Conservation (phyloP, 306 rosid genomes). For the Acmispon strigosus region DNA sequence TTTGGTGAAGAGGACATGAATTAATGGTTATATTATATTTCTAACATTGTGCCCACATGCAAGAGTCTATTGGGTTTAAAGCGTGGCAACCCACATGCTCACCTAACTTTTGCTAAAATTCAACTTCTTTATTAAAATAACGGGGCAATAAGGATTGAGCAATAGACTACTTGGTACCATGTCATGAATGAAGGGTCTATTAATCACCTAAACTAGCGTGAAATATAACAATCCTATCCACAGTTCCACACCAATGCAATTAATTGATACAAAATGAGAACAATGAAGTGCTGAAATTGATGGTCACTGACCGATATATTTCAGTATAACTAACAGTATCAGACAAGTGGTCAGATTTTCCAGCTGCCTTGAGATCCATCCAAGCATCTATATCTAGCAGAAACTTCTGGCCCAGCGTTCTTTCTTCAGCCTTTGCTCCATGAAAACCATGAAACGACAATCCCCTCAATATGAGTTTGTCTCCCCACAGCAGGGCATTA, state of each 20-base stretch:
- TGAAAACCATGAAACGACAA: constrained; percentile 77
- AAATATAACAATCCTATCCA: too few relatives aligned
- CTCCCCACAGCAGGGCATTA: constrained; percentile 37
- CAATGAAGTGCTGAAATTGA: neutral
- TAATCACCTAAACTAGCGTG: too few relatives aligned
- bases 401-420: constrained; percentile 70
- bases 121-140: too few relatives aligned
- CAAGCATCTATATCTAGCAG: constrained; percentile 81
- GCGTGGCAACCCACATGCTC: too few relatives aligned
- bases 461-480: constrained; percentile 74
- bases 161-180: too few relatives aligned
- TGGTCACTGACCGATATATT: constrained; percentile 57
- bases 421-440: constrained; percentile 68
- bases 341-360: constrained; percentile 53
- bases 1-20: too few relatives aligned
- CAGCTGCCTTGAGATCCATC: constrained; percentile 83
- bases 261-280: neutral
- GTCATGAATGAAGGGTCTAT: too few relatives aligned
- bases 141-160: too few relatives aligned
- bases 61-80: too few relatives aligned
- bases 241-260: neutral
- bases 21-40: too few relatives aligned
- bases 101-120: too few relatives aligned
- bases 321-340: constrained; percentile 60
- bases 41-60: too few relatives aligned